Percentiles rank a stretch among this genome's conserved stretches.
Evolutionary conservation across 495 filamentous ascomycete genomes (phyloP).

Genomic region (Penicillium pulvis): DNA sequence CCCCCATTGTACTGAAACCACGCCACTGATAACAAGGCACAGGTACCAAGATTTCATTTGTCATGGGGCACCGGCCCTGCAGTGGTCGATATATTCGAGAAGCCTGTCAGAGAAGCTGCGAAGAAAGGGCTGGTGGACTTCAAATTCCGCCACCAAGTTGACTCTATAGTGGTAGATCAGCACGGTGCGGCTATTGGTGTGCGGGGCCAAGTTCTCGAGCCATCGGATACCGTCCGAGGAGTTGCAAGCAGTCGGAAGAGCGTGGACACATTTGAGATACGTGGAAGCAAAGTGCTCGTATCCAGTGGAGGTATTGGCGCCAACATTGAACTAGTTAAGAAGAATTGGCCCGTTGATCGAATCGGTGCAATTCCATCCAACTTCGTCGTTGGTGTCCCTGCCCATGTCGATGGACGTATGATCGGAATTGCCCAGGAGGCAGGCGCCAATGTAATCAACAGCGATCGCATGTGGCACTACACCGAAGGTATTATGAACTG

Average conservation of each 20-base stretch:
- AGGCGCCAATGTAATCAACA: conserved; percentile 8
- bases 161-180: conserved; percentile 6
- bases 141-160: conserved; percentile 9
- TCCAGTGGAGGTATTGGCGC: conserved; percentile 8
- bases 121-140: conserved; percentile 5
- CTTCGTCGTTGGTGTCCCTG: conserved; percentile 6
- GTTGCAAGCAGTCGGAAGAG: conserved; percentile 6
- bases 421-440: conserved; percentile 6
- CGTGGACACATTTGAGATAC: conserved; percentile 3
- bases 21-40: background rate
- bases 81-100: conserved; percentile 6
- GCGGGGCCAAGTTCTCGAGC: conserved; percentile 3
- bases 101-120: conserved; percentile 7
- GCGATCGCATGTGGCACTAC: conserved; percentile 12
- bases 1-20: too few species aligned
- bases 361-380: conserved; percentile 4
- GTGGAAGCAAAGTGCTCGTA: conserved; percentile 1
- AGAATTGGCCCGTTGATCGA: conserved; percentile 11
- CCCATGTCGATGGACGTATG: conserved; percentile 9
- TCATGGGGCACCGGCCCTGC: conserved; percentile 9
- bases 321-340: conserved; percentile 6
- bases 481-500: conserved; percentile 6
- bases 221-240: conserved; percentile 4
- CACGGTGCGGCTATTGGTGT: conserved; percentile 4
- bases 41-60: conserved; percentile 8